Base-by-base conservation (phyloP, 768 basidiomycete genomes). In the Boletus eberwhitei region DNA sequence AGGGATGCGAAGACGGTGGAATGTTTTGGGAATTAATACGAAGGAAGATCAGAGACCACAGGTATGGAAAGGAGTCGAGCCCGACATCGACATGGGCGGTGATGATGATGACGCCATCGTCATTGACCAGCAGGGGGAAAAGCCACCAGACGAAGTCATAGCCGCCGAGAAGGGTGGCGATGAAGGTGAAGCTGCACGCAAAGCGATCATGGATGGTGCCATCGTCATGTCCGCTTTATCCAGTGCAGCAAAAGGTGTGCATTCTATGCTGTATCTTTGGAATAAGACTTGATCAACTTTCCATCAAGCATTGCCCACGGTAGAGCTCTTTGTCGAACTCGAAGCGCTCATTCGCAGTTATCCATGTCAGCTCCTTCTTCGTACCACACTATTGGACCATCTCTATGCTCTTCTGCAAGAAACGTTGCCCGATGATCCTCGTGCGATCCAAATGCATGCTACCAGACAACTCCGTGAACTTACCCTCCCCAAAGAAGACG, bases 201-300 rank as follows among this genome's bases (percentile, higher is more conserved):
- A 75, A 63, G 80, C 80, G 40, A 84, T 93, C 65, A 79, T 93
- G 78, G 75, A 84, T 48, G 92, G 92, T 24, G 89, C 80, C 4
- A 90, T 93, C 61, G 88, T 90, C 37, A 84, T 81, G 65, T 79
- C 84, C 41, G 90, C 90, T n/a, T 82, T 93, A 46, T 73, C 77
- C 19, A 87, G 80, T 59, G 93, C 93, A 31, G 80, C 77, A 12
- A 77, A 87, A 82, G 88, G 93, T 86, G 67, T 55, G 68, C 70
- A 49, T 31, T 36, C 54, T 8, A 51, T 58, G 17, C 41, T 62
- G 39, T 50, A 63, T 48, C 50, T 57, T 41, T 8, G 59, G 51
- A 45, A 58, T 8, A 49, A 59, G 17, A 49, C 57, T 52, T 54
- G 39, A 50, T 47, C 48, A 21, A 57, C n/a, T 46, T 48, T 39